These are phyloP conservation scores for Sequoiadendron giganteum DNA, from an alignment of 75 land plant species.

Conservation along the genomic window DNA sequence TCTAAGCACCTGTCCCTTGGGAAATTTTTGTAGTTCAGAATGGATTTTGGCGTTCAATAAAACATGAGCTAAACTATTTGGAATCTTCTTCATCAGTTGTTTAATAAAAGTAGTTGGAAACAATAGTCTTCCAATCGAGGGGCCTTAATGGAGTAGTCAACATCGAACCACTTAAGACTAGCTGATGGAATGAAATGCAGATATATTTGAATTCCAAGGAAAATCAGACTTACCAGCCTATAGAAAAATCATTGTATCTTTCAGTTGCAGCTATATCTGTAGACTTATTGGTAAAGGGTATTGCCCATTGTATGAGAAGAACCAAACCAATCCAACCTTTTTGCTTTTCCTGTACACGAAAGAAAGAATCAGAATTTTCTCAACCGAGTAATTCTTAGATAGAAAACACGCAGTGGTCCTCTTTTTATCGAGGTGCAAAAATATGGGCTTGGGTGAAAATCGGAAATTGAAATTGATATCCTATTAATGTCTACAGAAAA, in stretches of 20 bases:
- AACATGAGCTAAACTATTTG: no score
- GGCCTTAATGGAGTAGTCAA: no score
- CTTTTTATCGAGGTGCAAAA: not conserved
- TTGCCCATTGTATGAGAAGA: conserved; percentile 25
- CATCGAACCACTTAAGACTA: no score
- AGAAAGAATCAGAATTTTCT: not conserved
- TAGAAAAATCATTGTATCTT: conserved; percentile 39
- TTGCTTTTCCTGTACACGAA: conserved; percentile 31
- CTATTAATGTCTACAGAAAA: no score
- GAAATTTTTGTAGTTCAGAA: no score
- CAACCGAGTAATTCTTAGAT: not conserved
- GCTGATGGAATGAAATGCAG: no score
- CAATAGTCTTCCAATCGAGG: not conserved
- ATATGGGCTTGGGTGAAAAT: no score
- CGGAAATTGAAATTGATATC: no score
- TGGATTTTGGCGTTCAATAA: no score
- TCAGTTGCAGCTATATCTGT: conserved; percentile 44
- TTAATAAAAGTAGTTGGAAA: no score
- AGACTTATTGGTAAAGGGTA: conserved; percentile 37
- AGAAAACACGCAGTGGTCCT: not conserved
- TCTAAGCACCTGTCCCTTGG: no score
- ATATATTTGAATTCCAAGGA: not conserved
- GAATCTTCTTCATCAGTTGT: no score
- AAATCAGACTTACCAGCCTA: conserved; percentile 45
- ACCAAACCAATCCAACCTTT: conserved; percentile 44